Evolutionary conservation across 192 early-diverging fungal genomes (phyloP), one percentile per base, ranked within the genome.

Genomic region (Phlyctochytrium bullatum): DNA sequence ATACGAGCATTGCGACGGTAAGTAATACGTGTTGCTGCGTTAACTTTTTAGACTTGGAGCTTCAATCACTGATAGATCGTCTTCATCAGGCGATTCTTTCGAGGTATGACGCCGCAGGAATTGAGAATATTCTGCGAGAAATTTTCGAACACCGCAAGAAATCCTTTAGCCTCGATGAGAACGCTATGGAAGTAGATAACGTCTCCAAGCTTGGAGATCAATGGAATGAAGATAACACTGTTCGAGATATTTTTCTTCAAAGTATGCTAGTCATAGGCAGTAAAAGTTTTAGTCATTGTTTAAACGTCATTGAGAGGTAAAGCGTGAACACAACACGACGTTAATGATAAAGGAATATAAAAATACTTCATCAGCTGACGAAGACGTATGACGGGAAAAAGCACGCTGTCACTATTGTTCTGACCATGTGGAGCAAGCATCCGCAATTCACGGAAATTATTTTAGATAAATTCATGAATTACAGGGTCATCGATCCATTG

Each of bases 401-500:
- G 10, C 86, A 92, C 57, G 91, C 91, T 2, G 90, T 94, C 10
- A 75, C 83, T 67, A 90, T 88, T 35, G 84, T 91, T 2, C 85
- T 88, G 32, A 80, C 84, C 31, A 98, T 98, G 77, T 99, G 97
- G 97, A 77, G 76, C 51, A 77, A 85, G 32, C 93, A 97, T 71
- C 86, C 91, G 28, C 95, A 92, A 71, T 94, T 97, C 73, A 75
- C 94, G 74, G 91, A 91, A 16, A 96, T 99, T 65, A 80, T 94
- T 27, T 76, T 98, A 64, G 95, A 94, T 76, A 98, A 98, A 74
- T 80, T 99, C 64, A 78, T 96, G 62, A 95, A 96, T 75, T 99
- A 99, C 78, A 88, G 94, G 32, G 88, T 99, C 2, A 82, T 97
- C 36, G 93, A 95, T 61, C 90, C 94, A 17, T 78, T 77, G 52